These are phyloP conservation scores for Mallotus japonicus DNA, from an alignment of 441 rosid genomes.

Conservation along the genomic window DNA sequence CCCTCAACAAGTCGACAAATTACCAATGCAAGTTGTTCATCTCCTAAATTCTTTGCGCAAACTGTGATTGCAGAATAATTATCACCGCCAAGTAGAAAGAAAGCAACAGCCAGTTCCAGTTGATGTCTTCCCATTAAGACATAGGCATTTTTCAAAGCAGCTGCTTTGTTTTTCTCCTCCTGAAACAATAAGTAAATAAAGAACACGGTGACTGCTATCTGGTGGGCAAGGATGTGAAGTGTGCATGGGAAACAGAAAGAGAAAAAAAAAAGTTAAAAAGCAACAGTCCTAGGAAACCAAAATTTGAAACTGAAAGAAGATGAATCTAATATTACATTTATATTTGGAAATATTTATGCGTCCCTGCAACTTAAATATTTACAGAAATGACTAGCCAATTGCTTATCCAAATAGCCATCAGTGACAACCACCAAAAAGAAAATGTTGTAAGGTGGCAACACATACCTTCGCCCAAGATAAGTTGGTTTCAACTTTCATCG, in stretches of 20 bases:
- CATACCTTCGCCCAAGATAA: conserved; percentile 1
- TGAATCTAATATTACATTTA: not conserved
- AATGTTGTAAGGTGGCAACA: not conserved
- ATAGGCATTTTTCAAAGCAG: conserved; percentile 96
- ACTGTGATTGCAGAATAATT: conserved; percentile 81
- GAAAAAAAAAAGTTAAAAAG: not conserved
- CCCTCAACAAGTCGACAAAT: conserved; percentile 91
- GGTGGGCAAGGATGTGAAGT: not conserved
- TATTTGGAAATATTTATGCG: not conserved
- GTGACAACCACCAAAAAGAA: not conserved
- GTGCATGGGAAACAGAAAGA: not conserved
- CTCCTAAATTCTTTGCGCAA: conserved; percentile 86
- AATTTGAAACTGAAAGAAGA: conserved; percentile 12
- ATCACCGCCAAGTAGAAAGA: conserved; percentile 97
- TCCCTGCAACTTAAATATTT: not conserved
- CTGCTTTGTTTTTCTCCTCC: conserved; percentile 96
- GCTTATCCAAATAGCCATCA: conserved; percentile 9
- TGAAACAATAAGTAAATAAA: conserved; percentile 31
- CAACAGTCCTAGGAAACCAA: not conserved
- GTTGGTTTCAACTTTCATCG: not conserved
- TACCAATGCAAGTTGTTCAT: conserved; percentile 93
- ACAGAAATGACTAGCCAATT: not conserved
- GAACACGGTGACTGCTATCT: not conserved
- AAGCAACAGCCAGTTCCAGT: conserved; percentile 84
- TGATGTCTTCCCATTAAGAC: conserved; percentile 97